A percentile compares a stretch with the other conserved stretches of the same genome.
These are phyloP conservation scores for Saccharomycopsis crataegensis DNA, from an alignment of 1,139 yeast genomes.

Conservation along the genomic window DNA sequence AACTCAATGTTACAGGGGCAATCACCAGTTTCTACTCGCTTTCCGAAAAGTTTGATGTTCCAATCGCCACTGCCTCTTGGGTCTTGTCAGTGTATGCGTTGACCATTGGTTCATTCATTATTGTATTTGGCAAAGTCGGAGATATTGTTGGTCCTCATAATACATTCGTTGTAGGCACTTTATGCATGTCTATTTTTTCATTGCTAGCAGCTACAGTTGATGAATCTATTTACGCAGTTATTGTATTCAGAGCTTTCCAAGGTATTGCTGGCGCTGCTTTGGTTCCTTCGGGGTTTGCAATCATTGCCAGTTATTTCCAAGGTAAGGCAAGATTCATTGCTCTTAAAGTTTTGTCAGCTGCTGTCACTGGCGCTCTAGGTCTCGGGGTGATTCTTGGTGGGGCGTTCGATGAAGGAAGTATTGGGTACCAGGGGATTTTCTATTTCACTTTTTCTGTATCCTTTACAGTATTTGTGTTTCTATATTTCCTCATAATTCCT, in stretches of 20 bases:
- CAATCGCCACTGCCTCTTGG: conserved; percentile 28
- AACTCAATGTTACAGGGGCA: conserved; percentile 26
- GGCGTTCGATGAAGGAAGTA: conserved; percentile 27
- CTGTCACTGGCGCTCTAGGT: conserved; percentile 27
- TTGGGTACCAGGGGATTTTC: conserved; percentile 30
- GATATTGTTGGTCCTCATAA: conserved; percentile 30
- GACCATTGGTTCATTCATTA: conserved; percentile 30
- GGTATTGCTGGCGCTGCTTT: conserved; percentile 32
- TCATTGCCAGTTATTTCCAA: conserved; percentile 28
- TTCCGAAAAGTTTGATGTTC: conserved; percentile 23
- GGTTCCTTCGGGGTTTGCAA: conserved; percentile 29
- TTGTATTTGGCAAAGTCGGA: conserved; percentile 30
- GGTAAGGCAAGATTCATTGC: conserved; percentile 27
- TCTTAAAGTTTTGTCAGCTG: conserved; percentile 24
- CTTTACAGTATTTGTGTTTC: conserved; percentile 18
- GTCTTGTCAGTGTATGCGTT: conserved; percentile 31
- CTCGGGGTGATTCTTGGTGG: conserved; percentile 31
- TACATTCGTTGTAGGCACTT: conserved; percentile 23
- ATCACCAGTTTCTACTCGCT: conserved; percentile 25
- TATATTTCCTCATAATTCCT: conserved; percentile 25
- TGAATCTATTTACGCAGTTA: conserved; percentile 25
- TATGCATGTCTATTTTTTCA: conserved; percentile 25
- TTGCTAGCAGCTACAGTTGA: conserved; percentile 27
- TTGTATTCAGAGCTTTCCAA: conserved; percentile 31
- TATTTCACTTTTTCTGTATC: conserved; percentile 27